Percentiles rank a stretch among this genome's conserved stretches.
Conservation (phyloP, 2,329 filamentous ascomycete genomes). For the Colletotrichum agaves region DNA sequence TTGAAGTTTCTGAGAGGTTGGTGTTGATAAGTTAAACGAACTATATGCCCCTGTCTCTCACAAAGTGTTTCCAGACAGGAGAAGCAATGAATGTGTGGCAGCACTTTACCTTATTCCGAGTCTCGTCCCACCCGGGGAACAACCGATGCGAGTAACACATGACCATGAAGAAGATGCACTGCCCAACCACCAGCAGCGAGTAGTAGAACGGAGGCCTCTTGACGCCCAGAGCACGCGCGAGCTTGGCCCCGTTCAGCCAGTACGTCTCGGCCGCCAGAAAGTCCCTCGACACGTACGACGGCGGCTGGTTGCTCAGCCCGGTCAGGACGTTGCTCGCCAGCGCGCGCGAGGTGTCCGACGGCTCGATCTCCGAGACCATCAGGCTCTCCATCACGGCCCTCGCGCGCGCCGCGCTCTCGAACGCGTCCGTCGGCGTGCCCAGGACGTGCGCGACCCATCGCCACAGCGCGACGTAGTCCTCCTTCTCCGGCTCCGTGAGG, state of each 20-base stretch:
- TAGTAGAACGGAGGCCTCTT: conserved; percentile 67
- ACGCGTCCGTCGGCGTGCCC: conserved; percentile 72
- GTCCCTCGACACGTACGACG: conserved; percentile 71
- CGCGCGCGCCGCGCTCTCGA: conserved; percentile 65
- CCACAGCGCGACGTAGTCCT: conserved; percentile 81
- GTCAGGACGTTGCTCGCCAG: conserved; percentile 82
- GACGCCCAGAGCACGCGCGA: conserved; percentile 70
- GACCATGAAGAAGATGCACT: conserved; percentile 73
- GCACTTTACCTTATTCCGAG: conserved; percentile 45
- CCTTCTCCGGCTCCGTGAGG: conserved; percentile 68
- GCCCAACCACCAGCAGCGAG: conserved; percentile 68
- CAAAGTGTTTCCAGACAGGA: too few species aligned
- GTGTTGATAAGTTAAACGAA: conserved; percentile 15
- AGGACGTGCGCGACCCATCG: conserved; percentile 78
- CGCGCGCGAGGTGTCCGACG: conserved; percentile 69
- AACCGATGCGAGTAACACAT: conserved; percentile 58
- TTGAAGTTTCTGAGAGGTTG: conserved; percentile 42
- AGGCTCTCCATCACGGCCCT: conserved; percentile 75
- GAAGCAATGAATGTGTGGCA: conserved; percentile 3
- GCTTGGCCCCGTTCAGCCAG: conserved; percentile 75
- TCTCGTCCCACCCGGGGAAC: conserved; percentile 52
- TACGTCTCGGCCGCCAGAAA: conserved; percentile 76
- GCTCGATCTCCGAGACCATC: conserved; percentile 72
- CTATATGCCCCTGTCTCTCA: too few species aligned
- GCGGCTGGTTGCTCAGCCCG: conserved; percentile 72